Conservation (phyloP, 2,329 filamentous ascomycete species). For the Hirsutella rhossiliensis region DNA sequence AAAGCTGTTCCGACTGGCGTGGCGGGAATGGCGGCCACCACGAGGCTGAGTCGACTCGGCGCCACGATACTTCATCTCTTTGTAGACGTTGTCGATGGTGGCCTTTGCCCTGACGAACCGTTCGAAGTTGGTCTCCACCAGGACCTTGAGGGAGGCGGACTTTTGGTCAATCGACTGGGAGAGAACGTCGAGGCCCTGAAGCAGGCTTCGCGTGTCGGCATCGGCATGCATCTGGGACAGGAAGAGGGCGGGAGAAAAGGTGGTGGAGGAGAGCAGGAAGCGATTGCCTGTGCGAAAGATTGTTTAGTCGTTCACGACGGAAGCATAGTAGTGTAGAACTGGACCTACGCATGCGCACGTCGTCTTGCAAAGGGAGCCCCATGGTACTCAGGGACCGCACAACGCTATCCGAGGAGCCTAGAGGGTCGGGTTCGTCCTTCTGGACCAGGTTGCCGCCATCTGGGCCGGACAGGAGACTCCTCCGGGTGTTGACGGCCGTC, state of each 20-base stretch:
- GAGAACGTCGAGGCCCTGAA: constrained; percentile 73
- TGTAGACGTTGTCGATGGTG: constrained; percentile 97
- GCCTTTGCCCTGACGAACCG: constrained; percentile 95
- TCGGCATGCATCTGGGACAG: constrained; percentile 82
- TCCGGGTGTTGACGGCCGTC: constrained; percentile 55
- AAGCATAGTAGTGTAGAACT: background rate
- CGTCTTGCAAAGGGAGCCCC: constrained; percentile 75
- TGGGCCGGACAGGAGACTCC: constrained; percentile 52
- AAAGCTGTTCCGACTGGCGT: constrained; percentile 55
- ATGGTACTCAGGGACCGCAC: constrained; percentile 65
- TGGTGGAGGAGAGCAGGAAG: constrained; percentile 90
- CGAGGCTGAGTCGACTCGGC: constrained; percentile 36
- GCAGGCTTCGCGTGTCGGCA: constrained; percentile 69
- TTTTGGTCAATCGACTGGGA: constrained; percentile 94
- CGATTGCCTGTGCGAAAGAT: constrained; percentile 54
- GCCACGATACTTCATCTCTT: constrained; percentile 78
- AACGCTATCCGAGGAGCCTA: constrained; percentile 82
- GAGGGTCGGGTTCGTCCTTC: constrained; percentile 82
- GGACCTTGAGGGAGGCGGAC: constrained; percentile 86
- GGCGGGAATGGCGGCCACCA: constrained; percentile 46
- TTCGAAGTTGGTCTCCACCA: constrained; percentile 97
- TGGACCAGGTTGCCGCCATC: constrained; percentile 69
- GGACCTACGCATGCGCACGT: constrained; percentile 58
- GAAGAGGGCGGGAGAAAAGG: constrained; percentile 86
- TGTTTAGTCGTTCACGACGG: constrained; percentile 9